A percentile compares a stretch with the other conserved stretches of the same genome.
phyloP scores from a whole-genome alignment of 306 rosid species.

The Phaseolus lunatus region DNA sequence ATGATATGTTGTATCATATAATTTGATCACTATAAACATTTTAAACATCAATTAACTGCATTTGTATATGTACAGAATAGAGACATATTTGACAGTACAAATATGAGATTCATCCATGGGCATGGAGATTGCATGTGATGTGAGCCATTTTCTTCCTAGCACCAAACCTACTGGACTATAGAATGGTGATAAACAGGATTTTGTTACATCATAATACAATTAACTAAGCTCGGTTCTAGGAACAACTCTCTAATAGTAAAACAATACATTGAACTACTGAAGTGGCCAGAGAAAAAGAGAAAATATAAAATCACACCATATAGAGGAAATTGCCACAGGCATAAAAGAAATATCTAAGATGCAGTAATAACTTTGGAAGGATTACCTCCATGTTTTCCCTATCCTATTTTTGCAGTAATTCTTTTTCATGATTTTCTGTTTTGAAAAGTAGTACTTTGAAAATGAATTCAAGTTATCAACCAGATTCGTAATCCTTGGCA shows the following conservation, averaged over 20 bases:
- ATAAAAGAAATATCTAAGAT: neutral
- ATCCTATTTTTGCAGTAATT: neutral
- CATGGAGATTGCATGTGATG: constrained; percentile 12
- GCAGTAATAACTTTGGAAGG: neutral
- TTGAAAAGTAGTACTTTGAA: neutral
- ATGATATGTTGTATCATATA: constrained; percentile 25
- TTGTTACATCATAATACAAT: neutral
- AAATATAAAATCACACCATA: constrained; percentile 8
- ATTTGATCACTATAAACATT: constrained; percentile 25
- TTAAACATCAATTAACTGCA: constrained; percentile 14
- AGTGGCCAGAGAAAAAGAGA: neutral
- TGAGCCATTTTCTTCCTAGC: neutral
- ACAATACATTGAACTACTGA: neutral
- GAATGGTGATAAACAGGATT: constrained; percentile 3
- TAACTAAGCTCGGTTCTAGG: constrained; percentile 29
- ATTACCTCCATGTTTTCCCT: neutral
- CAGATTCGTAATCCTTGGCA: constrained; percentile 7
- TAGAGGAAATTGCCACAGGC: neutral
- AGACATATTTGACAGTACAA: constrained; percentile 9
- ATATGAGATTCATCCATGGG: constrained; percentile 1
- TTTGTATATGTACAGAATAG: neutral
- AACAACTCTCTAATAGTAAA: neutral
- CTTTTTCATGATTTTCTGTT: constrained; percentile 1
- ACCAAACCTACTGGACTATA: constrained; percentile 16
- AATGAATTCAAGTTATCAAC: neutral